Evolutionary conservation across 1,139 yeast species (phyloP), one percentile per base, ranked within the genome.

Genomic region (Yamadazyma triangularis): DNA sequence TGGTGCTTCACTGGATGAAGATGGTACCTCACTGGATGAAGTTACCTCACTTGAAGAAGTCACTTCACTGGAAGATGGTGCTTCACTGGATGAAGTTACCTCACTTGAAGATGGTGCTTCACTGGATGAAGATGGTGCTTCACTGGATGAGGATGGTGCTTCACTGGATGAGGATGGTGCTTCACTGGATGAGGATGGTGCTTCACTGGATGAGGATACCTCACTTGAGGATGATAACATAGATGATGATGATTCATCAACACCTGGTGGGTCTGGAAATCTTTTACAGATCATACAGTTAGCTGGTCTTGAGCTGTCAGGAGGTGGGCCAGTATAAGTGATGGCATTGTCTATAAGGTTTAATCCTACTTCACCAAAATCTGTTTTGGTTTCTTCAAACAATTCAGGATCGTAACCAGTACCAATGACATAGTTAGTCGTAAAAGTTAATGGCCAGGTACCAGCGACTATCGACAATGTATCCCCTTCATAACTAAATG

Each of bases 371-470:
- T 42, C 51, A 23, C 50, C 45, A 30, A 41, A 42, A 3, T 45
- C 31, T 3, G 39, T 19, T 3, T 33, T 18, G 4, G 45, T 45
- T 13, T 39, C 33, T 9, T 27, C 21, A 24, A 53, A 41, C 10
- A 28, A 27, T 7, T 33, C 28, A 12, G 41, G 36, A 25, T 33
- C 42, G 30, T 45, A 44, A 6, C 51, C 52, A 19, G 38, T 33
- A 34, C 61, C 61, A 31, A 56, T 57, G 11, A 40, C 29, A 32
- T 51, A 55, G 1, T 38, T 32, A 14, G 45, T 50, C 2, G 41
- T 25, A n/a, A 34, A 26, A 20, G 22, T 27, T 27, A 53, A 37
- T 4, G 47, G 44, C 39, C 53, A 51, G 13, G 50, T 39, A 30
- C 60, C 60, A 4, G 48, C 39, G 4, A 12, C 15, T 10, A 22